Evolutionary conservation across 140 eudicot species (phyloP), one percentile per base, ranked within the genome.

Genomic region (Oenanthe javanica): DNA sequence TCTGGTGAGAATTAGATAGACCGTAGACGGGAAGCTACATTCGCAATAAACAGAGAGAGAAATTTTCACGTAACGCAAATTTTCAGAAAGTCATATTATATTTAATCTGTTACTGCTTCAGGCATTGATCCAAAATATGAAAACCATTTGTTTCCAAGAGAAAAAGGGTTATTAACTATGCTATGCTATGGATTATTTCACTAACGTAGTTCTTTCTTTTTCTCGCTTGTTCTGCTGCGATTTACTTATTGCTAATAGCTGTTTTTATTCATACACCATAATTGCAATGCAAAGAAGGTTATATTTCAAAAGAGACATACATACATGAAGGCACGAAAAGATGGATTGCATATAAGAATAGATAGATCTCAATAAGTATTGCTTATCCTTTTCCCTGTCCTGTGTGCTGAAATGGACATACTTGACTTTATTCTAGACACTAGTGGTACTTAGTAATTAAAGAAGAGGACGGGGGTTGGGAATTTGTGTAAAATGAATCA

Each of bases 381-480:
- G 67, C 67, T 8, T 8, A 59, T 2, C 67, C 31, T 59, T 57
- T 59, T 59, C 67, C 31, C 31, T 8, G 67, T 57, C 67, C 31
- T 21, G 70, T 63, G 64, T 1, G 38, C 40, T 38, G 47, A 75
- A 19, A 49, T 46, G 19, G 78, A 75, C 57, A 75, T 46, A 23
- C 38, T 74, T 75, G 63, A n/a, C 78, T 75, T 75, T 48, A 49
- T 75, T n/a, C 27, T 75, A 75, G 19, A 75, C 66, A 51, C 23
- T 14, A 50, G 79, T 2, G 42, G 66, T 76, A 70, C 49, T 76
- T 27, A 0, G 46, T 49, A 12, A 25, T 50, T 18, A 51, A 31
- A 31, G 79, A 51, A 76, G 79, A n/a, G 67, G 79, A 55, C 13
- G 45, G 79, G 64, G 79, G n/a, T 46, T 76, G 47, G 48, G 66